Base-by-base conservation (phyloP, 2,329 filamentous ascomycete species). In the Cryphonectria parasitica region DNA sequence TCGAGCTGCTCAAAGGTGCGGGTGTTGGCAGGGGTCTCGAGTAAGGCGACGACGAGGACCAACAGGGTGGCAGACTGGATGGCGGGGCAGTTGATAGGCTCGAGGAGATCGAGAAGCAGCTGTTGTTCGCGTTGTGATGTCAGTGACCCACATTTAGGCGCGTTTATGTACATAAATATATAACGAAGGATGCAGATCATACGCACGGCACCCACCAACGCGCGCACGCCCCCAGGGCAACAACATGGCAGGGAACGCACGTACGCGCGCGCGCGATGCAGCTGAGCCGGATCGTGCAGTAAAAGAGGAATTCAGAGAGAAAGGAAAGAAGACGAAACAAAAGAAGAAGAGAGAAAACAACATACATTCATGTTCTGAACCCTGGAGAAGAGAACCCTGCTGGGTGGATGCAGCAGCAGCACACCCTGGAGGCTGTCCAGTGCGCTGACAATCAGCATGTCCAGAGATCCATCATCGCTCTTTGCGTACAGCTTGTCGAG, bases 311-410 rank as follows among this genome's bases (percentile, higher is more conserved):
- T 34, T 34, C 34, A 34, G 2, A 60, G 28, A 60, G 2, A 60
- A 31, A 60, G 28, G 28, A 31, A 39, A 39, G 36, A 45, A 45
- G 3, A 31, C 11, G 25, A 60, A 34, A 13, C 11, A 60, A 15
- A 60, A 17, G 17, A 17, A 22, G 6, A 39, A 31, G 22, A 39
- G n/a, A 31, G 22, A 39, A 39, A 39, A 15, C 1, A 62, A 49
- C 89, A 71, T 78, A 92, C 91, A 79, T 97, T 98, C 95, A 99
- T 98, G 82, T 97, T 92, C 75, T 94, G 91, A 81, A 97, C 94
- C 71, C 94, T 89, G 36, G 91, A 89, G 81, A 98, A 98, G 64
- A 98, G 87, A 19, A 90, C 87, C 79, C 96, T 92, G 77, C 93
- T 97, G 0, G 95, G 93, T 17, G 95, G 95, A 77, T 99, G 96